These are phyloP conservation scores for Solanum ossicruentum DNA, from an alignment of 257 asterid genomes.

Conservation along the genomic window DNA sequence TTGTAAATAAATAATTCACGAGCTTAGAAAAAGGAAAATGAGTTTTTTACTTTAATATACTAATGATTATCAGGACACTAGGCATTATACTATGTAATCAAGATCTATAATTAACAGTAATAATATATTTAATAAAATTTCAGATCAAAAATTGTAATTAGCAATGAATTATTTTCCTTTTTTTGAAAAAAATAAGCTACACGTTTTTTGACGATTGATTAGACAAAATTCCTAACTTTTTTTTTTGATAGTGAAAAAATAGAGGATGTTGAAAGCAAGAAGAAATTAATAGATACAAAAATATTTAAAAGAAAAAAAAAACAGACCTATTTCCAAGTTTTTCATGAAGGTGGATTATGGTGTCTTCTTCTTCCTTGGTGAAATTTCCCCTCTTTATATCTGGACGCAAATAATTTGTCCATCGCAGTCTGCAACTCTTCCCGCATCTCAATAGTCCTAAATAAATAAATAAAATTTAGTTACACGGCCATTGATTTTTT, in stretches of 20 bases:
- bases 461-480: neutral
- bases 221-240: neutral
- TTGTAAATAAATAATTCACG: neutral
- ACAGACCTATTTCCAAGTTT: slow-evolving; percentile 2
- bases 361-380: slow-evolving; percentile 4
- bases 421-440: slow-evolving; percentile 5
- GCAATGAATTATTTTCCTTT: neutral
- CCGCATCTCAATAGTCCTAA: slow-evolving; percentile 7
- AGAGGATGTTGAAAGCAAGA: neutral
- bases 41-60: neutral
- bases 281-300: too few relatives aligned
- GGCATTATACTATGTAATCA: neutral
- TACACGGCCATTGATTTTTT: neutral
- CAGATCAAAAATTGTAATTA: neutral
- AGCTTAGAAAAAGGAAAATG: neutral
- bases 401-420: slow-evolving; percentile 6
- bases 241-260: neutral
- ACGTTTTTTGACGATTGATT: neutral
- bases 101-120: neutral
- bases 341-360: slow-evolving; percentile 1
- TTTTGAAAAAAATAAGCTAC: neutral
- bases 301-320: neutral
- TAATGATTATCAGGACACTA: neutral
- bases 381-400: slow-evolving; percentile 7
- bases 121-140: neutral